phyloP scores from a whole-genome alignment of 2,329 filamentous ascomycete genomes.

The Tolypocladium inflatum region DNA sequence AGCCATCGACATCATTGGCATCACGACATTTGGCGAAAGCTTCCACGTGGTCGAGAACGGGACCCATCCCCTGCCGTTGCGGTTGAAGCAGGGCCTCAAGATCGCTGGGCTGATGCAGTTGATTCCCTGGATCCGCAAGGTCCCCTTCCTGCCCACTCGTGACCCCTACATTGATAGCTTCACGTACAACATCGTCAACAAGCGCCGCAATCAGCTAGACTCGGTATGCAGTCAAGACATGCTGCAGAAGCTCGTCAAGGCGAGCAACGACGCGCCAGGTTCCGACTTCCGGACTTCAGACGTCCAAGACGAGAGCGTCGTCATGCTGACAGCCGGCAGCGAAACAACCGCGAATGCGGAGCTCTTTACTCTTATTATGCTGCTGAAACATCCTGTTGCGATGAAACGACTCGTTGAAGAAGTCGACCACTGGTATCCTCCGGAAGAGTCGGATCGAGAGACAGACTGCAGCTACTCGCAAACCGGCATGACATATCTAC shows the following conservation, averaged over 20 bases:
- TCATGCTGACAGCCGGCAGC: constrained; percentile 1
- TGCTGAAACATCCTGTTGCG: not conserved
- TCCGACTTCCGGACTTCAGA: not conserved
- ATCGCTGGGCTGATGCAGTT: not conserved
- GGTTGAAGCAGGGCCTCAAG: constrained; percentile 1
- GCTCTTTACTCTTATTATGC: not conserved
- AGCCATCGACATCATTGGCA: constrained; percentile 1
- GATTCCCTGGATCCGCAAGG: not conserved
- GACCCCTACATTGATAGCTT: constrained; percentile 2
- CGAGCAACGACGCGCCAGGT: not conserved
- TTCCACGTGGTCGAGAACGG: not conserved
- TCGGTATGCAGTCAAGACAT: not conserved
- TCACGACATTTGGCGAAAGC: not conserved
- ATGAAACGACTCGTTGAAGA: not conserved
- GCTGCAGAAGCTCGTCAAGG: constrained; percentile 1
- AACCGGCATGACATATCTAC: not conserved
- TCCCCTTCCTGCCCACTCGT: not conserved
- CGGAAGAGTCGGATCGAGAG: not conserved
- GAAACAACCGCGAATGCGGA: constrained; percentile 1
- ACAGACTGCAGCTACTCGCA: constrained; percentile 1
- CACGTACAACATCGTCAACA: constrained; percentile 1
- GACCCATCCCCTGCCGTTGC: not conserved
- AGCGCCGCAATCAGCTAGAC: not conserved
- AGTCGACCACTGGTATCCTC: not conserved
- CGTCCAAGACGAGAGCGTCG: constrained; percentile 2